Evolutionary conservation across 257 asterid genomes (phyloP).

Genomic region (Solanum arcanum): DNA sequence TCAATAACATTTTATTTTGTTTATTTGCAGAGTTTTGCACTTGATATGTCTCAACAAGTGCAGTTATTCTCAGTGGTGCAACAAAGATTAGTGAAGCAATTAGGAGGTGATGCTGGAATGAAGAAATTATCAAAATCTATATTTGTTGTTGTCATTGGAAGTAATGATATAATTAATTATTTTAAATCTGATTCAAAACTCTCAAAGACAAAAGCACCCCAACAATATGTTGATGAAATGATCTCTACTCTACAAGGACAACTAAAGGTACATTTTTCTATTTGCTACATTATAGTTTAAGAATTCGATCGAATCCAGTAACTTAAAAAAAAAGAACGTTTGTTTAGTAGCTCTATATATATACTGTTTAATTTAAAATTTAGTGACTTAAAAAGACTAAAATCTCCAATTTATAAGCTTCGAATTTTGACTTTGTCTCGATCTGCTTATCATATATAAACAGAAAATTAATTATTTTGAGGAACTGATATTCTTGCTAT

Average conservation of each 20-base stretch:
- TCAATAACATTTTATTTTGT: background rate
- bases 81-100: slow-evolving; percentile 20
- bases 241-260: slow-evolving; percentile 34
- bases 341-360: too few relatives aligned
- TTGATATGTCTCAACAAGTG: slow-evolving; percentile 40
- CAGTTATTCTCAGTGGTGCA: slow-evolving; percentile 29
- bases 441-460: too few relatives aligned
- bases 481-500: background rate
- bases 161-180: slow-evolving; percentile 56
- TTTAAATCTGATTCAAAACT: slow-evolving; percentile 12
- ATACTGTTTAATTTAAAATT: too few relatives aligned
- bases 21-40: slow-evolving; percentile 15
- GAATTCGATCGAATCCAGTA: background rate
- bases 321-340: background rate
- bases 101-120: slow-evolving; percentile 24
- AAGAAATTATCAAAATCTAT: slow-evolving; percentile 49
- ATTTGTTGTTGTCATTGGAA: slow-evolving; percentile 57
- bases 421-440: too few relatives aligned
- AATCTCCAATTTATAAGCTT: too few relatives aligned
- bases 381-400: background rate
- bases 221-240: slow-evolving; percentile 50
- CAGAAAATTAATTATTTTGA: too few relatives aligned
- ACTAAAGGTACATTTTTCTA: slow-evolving; percentile 31
- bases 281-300: background rate
- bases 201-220: slow-evolving; percentile 20